Percentiles rank a stretch among this genome's conserved stretches.
These are phyloP conservation scores for Chytriomyces sp. DNA, from an alignment of 192 early-diverging fungal species.

Conservation along the genomic window DNA sequence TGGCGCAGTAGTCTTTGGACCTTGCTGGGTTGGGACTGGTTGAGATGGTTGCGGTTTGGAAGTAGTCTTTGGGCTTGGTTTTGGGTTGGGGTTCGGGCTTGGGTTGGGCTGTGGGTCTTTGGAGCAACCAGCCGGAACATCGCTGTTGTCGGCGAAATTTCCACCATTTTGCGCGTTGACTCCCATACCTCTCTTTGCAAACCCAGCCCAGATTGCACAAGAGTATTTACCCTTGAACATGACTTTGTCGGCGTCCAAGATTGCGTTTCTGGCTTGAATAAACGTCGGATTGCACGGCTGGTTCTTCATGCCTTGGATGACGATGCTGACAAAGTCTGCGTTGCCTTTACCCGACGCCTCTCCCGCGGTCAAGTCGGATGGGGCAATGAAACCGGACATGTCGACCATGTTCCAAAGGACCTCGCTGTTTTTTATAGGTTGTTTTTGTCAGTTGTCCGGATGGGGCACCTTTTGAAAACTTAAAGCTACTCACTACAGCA, in stretches of 20 bases:
- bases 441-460: neutral
- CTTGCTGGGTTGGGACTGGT: no score
- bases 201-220: slow-evolving; percentile 47
- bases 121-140: neutral
- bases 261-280: slow-evolving; percentile 21
- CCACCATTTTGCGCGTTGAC: slow-evolving; percentile 19
- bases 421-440: slow-evolving; percentile 74
- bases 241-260: neutral
- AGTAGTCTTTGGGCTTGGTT: no score
- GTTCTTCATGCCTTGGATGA: slow-evolving; percentile 57
- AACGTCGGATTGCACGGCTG: slow-evolving; percentile 58
- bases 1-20: no score
- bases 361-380: neutral
- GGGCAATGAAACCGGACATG: neutral
- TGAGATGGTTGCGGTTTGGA: no score
- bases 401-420: slow-evolving; percentile 62
- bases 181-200: slow-evolving; percentile 92
- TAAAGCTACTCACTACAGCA: neutral
- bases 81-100: no score
- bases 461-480: neutral
- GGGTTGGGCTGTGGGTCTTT: no score
- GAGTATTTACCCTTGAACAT: slow-evolving; percentile 41
- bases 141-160: neutral
- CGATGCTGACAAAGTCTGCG: slow-evolving; percentile 25
- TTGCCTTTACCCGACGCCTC: neutral